phyloP scores from a whole-genome alignment of 768 basidiomycete species.

The Phaeotremella fagi region DNA sequence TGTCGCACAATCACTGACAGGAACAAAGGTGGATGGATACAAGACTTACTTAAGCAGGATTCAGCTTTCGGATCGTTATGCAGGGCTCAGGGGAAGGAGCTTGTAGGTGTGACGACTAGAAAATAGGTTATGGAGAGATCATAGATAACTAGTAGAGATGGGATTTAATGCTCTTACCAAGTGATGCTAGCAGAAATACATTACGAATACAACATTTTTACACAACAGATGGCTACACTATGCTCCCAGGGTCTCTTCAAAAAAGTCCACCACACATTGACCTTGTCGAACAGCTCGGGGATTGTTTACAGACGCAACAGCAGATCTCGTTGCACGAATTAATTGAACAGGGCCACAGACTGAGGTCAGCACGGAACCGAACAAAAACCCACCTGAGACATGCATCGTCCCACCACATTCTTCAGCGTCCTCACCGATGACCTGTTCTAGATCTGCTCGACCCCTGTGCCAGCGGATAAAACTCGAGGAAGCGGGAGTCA shows the following conservation, averaged over 20 bases:
- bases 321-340: slow-evolving; percentile 13
- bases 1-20: no score
- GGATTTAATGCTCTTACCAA: no score
- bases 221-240: slow-evolving; percentile 1
- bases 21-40: no score
- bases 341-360: slow-evolving; percentile 32
- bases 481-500: neutral
- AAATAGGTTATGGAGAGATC: no score
- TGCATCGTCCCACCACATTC: slow-evolving; percentile 17
- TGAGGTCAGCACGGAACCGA: neutral
- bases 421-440: slow-evolving; percentile 10
- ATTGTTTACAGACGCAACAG: slow-evolving; percentile 17
- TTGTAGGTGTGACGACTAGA: no score
- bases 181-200: no score
- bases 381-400: slow-evolving; percentile 22
- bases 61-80: slow-evolving; percentile 38
- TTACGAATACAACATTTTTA: neutral
- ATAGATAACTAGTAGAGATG: no score
- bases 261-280: slow-evolving; percentile 19
- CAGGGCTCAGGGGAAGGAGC: slow-evolving; percentile 41
- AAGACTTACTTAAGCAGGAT: no score
- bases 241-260: slow-evolving; percentile 33
- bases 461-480: slow-evolving; percentile 12
- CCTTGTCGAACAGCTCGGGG: slow-evolving; percentile 8
- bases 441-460: slow-evolving; percentile 16